These are phyloP conservation scores for Aureobasidium uvarum DNA, from an alignment of 2,329 filamentous ascomycete species.

Conservation along the genomic window DNA sequence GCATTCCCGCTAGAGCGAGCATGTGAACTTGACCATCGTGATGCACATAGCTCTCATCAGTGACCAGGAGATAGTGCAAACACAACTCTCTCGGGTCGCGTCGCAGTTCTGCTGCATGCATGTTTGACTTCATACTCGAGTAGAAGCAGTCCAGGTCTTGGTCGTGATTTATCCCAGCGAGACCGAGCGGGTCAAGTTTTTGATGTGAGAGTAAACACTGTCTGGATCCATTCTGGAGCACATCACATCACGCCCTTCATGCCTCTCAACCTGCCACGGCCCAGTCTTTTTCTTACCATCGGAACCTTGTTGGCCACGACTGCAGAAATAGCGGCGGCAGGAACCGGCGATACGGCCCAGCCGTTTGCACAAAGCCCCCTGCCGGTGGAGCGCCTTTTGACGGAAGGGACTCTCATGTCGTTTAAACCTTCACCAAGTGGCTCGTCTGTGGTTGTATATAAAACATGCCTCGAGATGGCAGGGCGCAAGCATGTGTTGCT, in stretches of 20 bases:
- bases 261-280: constrained; percentile 6
- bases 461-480: constrained; percentile 12
- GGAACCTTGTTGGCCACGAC: constrained; percentile 13
- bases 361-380: constrained; percentile 18
- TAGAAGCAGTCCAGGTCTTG: neutral
- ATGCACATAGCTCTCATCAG: neutral
- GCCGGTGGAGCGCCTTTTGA: constrained; percentile 3
- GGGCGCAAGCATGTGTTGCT: constrained; percentile 23
- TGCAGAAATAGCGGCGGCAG: constrained; percentile 25
- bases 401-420: constrained; percentile 16
- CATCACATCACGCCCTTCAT: constrained; percentile 22
- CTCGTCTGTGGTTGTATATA: constrained; percentile 9
- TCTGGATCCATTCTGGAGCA: constrained; percentile 3
- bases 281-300: constrained; percentile 11
- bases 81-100: neutral
- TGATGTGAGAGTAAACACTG: neutral
- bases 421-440: neutral
- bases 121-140: neutral
- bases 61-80: neutral
- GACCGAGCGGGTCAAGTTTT: neutral
- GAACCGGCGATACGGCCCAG: constrained; percentile 14
- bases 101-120: too few relatives aligned
- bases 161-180: neutral
- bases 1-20: too few relatives aligned
- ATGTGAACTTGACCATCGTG: too few relatives aligned